Conservation (phyloP, 2,329 filamentous ascomycete genomes). For the Bimuria novae-zelandiae region DNA sequence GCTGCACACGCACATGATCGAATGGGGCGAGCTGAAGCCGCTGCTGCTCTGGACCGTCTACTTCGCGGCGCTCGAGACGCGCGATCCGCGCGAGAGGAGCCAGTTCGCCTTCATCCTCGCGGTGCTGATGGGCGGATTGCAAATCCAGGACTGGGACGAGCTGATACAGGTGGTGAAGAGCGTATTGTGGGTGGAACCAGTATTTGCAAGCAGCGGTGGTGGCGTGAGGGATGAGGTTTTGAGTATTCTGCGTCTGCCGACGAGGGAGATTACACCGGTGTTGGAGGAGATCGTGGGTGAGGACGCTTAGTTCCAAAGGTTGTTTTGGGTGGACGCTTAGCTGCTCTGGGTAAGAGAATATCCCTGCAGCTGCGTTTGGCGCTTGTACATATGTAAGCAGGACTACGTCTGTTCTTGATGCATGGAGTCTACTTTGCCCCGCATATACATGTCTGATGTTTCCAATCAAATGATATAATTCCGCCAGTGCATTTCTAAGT, state of each 20-base stretch:
- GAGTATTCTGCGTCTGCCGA: constrained; percentile 20
- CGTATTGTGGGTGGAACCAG: constrained; percentile 37
- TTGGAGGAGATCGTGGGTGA: constrained; percentile 15
- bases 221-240: constrained; percentile 33
- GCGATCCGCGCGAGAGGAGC: constrained; percentile 26
- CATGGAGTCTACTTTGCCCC: not conserved
- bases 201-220: constrained; percentile 29
- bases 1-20: constrained; percentile 26
- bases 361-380: constrained; percentile 18
- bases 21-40: constrained; percentile 36
- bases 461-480: not conserved
- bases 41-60: constrained; percentile 34
- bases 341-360: constrained; percentile 15
- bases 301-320: constrained; percentile 6
- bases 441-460: constrained; percentile 11
- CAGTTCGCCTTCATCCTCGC: constrained; percentile 35
- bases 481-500: no score
- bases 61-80: constrained; percentile 33
- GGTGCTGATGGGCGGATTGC: constrained; percentile 28
- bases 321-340: no score
- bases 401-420: not conserved
- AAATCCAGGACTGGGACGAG: constrained; percentile 26
- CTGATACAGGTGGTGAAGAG: constrained; percentile 31
- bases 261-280: constrained; percentile 3
- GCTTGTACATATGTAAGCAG: not conserved